Base-by-base conservation (phyloP, 495 filamentous ascomycete genomes). In the Aspergillus sclerotiicarbonarius region DNA sequence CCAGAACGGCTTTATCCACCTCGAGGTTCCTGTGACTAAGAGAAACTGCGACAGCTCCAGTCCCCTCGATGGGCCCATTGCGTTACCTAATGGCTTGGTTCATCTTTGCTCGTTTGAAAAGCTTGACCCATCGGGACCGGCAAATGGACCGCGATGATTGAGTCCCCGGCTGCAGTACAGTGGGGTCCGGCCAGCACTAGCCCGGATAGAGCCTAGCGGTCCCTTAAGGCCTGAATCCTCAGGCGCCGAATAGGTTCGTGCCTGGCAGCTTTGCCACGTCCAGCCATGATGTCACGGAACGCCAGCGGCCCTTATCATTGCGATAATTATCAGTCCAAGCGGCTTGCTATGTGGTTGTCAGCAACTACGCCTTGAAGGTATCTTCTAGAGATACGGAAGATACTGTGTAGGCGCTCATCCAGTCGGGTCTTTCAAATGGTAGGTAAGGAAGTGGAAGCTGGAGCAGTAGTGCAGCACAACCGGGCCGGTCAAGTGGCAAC, bases 401-500 rank as follows among this genome's bases (percentile, higher is more conserved):
- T n/a, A n/a, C n/a, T n/a, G n/a, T 25, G 5, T 25, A 2, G 25
- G 25, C 25, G 25, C 25, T 25, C 25, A 25, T 25, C 25, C 25
- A 25, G 25, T 5, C 2, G 25, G 25, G n/a, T n/a, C n/a, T n/a
- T n/a, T n/a, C n/a, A n/a, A n/a, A n/a, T n/a, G n/a, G n/a, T n/a
- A n/a, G n/a, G 25, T 25, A 25, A 25, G 25, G 2, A 5, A 25
- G 25, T 25, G 25, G 25, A 25, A 25, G 25, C 25, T 25, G 25
- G 25, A 25, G 25, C 25, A 25, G 25, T 5, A 25, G 25, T n/a
- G n/a, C 25, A 25, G 44, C 16, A 29, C 30, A 25, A 57, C 59
- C 63, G 63, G 63, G 50, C 63, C 63, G 63, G 63, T 65, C 49
- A 55, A 12, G 16, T 45, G 60, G 57, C 50, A 52, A 18, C 47